phyloP scores from a whole-genome alignment of 164 flowering plant genomes.

The Hamamelis virginiana region DNA sequence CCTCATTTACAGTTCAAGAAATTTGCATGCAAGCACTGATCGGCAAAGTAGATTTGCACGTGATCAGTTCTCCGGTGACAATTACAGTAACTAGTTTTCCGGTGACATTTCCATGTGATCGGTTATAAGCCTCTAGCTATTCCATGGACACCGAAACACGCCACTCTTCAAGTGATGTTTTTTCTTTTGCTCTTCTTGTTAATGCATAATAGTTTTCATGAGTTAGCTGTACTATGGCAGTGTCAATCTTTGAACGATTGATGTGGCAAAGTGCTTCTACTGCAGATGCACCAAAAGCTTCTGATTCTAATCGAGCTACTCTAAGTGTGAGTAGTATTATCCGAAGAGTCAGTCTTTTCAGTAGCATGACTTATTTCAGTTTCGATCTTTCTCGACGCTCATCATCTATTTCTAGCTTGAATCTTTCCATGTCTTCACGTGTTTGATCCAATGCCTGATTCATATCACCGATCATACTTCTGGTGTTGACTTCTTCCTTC shows the following conservation, averaged over 20 bases:
- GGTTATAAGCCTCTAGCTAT: constrained; percentile 38
- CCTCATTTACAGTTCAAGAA: no score
- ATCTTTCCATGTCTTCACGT: constrained; percentile 32
- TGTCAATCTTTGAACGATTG: constrained; percentile 20
- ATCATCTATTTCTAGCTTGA: constrained; percentile 25
- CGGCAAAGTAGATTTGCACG: no score
- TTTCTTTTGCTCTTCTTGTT: constrained; percentile 40
- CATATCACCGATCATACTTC: constrained; percentile 24
- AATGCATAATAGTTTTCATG: constrained; percentile 40
- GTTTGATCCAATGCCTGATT: constrained; percentile 24
- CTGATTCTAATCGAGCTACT: constrained; percentile 43
- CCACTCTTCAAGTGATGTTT: constrained; percentile 43
- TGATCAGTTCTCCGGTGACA: no score
- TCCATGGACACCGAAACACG: constrained; percentile 40
- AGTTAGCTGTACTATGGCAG: constrained; percentile 25
- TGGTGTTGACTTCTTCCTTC: constrained; percentile 32
- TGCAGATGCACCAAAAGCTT: constrained; percentile 37
- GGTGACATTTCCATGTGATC: no score
- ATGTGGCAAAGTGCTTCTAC: constrained; percentile 31
- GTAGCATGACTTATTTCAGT: constrained; percentile 29
- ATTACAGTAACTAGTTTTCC: no score
- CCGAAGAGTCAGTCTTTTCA: constrained; percentile 43
- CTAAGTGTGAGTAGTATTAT: constrained; percentile 35
- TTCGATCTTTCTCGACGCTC: constrained; percentile 27
- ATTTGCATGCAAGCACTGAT: no score